Conservation (phyloP, 163 green algal genomes). For the Scenedesmus sp. region DNA sequence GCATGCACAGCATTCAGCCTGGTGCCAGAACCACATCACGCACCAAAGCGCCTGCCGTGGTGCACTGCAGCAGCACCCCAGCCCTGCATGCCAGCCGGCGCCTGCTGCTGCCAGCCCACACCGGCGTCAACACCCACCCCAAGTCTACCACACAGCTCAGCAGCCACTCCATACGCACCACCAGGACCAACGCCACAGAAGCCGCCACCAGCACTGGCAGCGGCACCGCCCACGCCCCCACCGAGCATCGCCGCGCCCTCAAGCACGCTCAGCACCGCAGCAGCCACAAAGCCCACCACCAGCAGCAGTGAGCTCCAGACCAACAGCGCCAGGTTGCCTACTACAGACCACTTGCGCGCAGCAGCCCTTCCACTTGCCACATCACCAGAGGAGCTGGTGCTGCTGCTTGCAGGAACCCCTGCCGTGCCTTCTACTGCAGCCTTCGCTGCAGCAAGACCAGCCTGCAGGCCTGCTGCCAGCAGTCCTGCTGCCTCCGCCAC, state of each 20-base stretch:
- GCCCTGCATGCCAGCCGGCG: not conserved
- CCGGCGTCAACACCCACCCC: slow-evolving; percentile 7
- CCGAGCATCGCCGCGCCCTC: not conserved
- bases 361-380: not conserved
- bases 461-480: not conserved
- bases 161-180: not conserved
- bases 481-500: not conserved
- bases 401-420: not conserved
- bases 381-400: not conserved
- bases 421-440: not conserved
- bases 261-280: slow-evolving; percentile 17
- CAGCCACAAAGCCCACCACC: slow-evolving; percentile 16
- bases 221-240: not conserved
- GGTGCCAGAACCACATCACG: not conserved
- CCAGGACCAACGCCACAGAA: not conserved
- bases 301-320: slow-evolving; percentile 8
- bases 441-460: not conserved
- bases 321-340: slow-evolving; percentile 9
- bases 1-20: not conserved
- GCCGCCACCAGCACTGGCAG: not conserved
- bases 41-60: slow-evolving; percentile 13
- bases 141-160: not conserved
- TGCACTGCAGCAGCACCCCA: slow-evolving; percentile 13
- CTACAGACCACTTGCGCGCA: not conserved
- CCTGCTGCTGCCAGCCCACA: slow-evolving; percentile 6